Base-by-base conservation (phyloP, 2,329 filamentous ascomycete genomes). In the Lasiodiplodia theobromae region DNA sequence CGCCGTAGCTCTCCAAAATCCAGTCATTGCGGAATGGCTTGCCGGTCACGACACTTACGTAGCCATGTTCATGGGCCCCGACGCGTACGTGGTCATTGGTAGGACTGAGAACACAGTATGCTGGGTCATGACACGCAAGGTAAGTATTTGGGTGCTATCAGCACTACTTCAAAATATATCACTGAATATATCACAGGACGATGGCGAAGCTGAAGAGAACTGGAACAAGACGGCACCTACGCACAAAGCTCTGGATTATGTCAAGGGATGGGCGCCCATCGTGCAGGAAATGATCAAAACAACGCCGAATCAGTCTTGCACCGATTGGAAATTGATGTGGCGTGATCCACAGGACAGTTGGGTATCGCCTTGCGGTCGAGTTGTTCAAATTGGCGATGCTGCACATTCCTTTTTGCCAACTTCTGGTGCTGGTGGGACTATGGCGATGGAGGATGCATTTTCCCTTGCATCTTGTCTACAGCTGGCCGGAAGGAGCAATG, bases 351-450 rank as follows among this genome's bases (percentile, higher is more conserved):
- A 85, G 14, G 82, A 84, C 0, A 83, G 79, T 0, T 88, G 86
- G 86, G 80, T 87, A 0, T 84, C 82, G 0, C 76, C 77, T 18
- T 82, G 82, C 68, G 83, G 84, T 44, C 80, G 81, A 51, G 85
- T 86, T 63, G 84, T 81, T 0, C 76, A 87, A 37, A 76, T 87
- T 0, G 86, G 86, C 1, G 86, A 87, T 71, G 83, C 83, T 54
- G 86, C 85, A 65, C 86, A 87, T 72, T 82, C 85, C 0, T 86
- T 87, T 72, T 73, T 88, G 8, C 86, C 85, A 0, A 87, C 85
- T 0, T 84, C 82, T 67, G 84, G 84, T 0, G 85, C 87, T 70
- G 85, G 85, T 1, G 84, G 84, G 0, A 84, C 83, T 51, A 85
- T 87, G 73, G 85, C 86, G 0, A 82, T 85, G 21, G 86, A 87